Base-by-base conservation (phyloP, 495 filamentous ascomycete genomes). In the Aspergillus nidulans region DNA sequence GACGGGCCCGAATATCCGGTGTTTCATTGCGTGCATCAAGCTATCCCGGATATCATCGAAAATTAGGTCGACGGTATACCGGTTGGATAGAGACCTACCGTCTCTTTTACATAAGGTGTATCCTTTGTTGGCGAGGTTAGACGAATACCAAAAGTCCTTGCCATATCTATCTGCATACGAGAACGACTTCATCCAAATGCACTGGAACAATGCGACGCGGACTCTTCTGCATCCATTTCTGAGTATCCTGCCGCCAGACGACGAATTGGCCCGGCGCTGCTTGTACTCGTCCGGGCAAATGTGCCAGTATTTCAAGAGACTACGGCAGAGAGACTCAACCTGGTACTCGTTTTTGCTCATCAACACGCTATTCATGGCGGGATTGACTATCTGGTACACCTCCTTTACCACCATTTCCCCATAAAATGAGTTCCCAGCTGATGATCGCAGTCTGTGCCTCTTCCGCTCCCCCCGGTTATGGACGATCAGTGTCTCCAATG, bases 161-260 rank as follows among this genome's bases (percentile, higher is more conserved):
- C 59, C 66, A 0, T 55, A 51, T 3, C 64, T 63, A 32, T 62
- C 57, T 28, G 39, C 63, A 6, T 55, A 69, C 26, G 63, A 70
- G 53, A 54, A 63, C 0, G 69, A 74, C 28, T 77, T 76, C 50
- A 63, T 71, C 0, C 60, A 66, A 26, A 67, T 74, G 58, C 72
- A 77, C 40, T 76, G 73, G 60, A 63, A 76, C 52, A 70, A 69
- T 47, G 61, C 68, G 7, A 58, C 75, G 7, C 64, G 70, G 9
- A 63, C 76, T 19, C 58, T 77, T 0, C 24, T 75, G 0, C 71
- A 75, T 21, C 74, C 73, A 3, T 77, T 77, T 45, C 49, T 77
- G 10, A 59, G 57, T 12, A 62, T 71, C 8, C 57, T 77, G 3
- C 53, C 56, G 10, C 59, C 65, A 5, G 56, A 62, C 7, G 66